Base-by-base conservation (phyloP, 768 basidiomycete genomes). In the Tricholoma bakamatsutake region DNA sequence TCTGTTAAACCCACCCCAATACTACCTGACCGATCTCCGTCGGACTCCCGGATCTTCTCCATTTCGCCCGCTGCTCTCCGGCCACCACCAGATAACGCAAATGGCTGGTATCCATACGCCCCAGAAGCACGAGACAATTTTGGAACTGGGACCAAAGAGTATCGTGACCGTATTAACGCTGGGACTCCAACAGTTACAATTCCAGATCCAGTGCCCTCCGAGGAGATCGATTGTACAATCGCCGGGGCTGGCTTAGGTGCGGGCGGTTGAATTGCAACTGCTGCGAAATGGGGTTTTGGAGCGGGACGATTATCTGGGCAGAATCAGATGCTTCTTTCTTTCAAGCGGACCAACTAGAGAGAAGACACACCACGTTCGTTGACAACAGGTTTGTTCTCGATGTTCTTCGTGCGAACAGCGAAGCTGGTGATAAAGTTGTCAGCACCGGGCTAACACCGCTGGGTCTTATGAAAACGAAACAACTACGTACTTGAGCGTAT, bases 351-450 rank as follows among this genome's bases (percentile, higher is more conserved):
- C 10, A n/a, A 30, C 30, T 40, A 30, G 45, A 46, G 51, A 11
- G 52, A 18, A 15, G 37, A 68, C 76, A 12, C 64, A 85, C 90
- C 88, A 59, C 82, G 83, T 61, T 91, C 87, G 59, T 91, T 89
- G 27, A 91, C 76, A 21, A 85, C 81, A 1, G 87, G 85, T 57
- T 83, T 85, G 65, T 93, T 93, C 73, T 93, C 90, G 2, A 94
- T 73, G 60, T 92, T 88, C 78, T 91, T 91, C 17, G 92, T 90
- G 37, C 88, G 80, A 35, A 85, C 83, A 12, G 89, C 90, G 62
- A 93, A 93, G 66, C 90, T 73, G 40, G 8, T 55, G 24, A 45
- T 45, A 43, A 46, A 27, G 43, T 18, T 48, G 24, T 48, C 8
- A 31, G 24, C 13, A 17, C 46, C 15, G 46, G n/a, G 3, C 8